Base-by-base conservation (phyloP, 768 basidiomycete genomes). In the Leucocoprinus leucothites region DNA sequence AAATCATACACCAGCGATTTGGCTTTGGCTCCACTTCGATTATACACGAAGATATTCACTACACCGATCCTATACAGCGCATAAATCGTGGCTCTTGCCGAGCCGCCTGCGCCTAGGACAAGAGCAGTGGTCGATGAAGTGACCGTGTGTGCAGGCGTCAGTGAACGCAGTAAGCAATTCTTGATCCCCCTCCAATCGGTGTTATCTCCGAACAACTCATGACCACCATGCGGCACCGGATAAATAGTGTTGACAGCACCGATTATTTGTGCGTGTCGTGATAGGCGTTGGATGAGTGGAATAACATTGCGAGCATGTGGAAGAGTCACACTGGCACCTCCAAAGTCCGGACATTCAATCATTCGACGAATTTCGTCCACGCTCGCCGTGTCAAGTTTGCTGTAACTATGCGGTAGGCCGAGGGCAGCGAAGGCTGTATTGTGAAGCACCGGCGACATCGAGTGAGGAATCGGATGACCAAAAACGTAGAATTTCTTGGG, bases 261-360 rank as follows among this genome's bases (percentile, higher is more conserved):
- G 56, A 92, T 87, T 2, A 78, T 69, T 53, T 74, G 68, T 7
- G 87, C 89, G 44, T 86, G 78, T 2, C 78, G 77, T 1, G 88
- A 85, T 34, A 91, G 65, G 18, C 66, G 66, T 59, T 88, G 82
- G 44, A 92, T 74, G n/a, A 82, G 67, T 0, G 82, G 77, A 34
- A 91, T 86, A 60, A 91, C 77, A 53, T 83, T 82, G 35, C 86
- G 71, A 69, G 91, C 90, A 74, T 86, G 81, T 9, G 90, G 90
- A 57, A 91, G 89, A 16, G 90, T 92, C 40, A 91, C 86, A 22
- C 84, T 86, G n/a, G 88, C 90, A 1, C 90, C 90, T 3, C 90
- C 90, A 61, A 91, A 91, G 16, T 77, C 74, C 0, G 77, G 69
- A 0, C 73, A 68, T 4, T 67, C 62, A 14, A 91, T 69, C 13